Evolutionary conservation across 2,329 filamentous ascomycete species (phyloP).

Genomic region (Paecilomyces niveus): DNA sequence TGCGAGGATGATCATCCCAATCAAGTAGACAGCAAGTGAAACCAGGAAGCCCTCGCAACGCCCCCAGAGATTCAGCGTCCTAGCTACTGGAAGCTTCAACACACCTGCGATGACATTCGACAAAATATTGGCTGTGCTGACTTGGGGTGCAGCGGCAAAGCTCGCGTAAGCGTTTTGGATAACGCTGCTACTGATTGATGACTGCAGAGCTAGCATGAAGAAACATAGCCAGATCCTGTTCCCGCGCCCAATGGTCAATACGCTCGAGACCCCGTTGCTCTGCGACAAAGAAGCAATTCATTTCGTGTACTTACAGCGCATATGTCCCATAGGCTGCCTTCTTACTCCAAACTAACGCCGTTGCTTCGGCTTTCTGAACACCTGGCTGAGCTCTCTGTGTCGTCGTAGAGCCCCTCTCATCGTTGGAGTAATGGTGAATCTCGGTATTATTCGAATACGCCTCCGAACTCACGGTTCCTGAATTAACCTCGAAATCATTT

Average conservation of each 20-base stretch:
- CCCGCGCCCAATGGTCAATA: not conserved
- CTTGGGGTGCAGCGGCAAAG: slow-evolving; percentile 18
- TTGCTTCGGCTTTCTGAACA: slow-evolving; percentile 36
- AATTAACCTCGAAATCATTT: not conserved
- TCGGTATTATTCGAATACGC: not conserved
- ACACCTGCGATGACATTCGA: slow-evolving; percentile 44
- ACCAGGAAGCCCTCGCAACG: slow-evolving; percentile 48
- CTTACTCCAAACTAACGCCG: slow-evolving; percentile 35
- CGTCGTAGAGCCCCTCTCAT: not conserved
- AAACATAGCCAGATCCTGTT: slow-evolving; percentile 28
- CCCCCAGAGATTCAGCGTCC: slow-evolving; percentile 55
- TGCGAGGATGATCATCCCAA: slow-evolving; percentile 53
- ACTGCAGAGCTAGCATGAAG: slow-evolving; percentile 30
- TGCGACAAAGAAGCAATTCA: not conserved
- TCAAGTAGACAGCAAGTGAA: slow-evolving; percentile 35
- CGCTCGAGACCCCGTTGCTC: not conserved
- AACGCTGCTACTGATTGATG: slow-evolving; percentile 18
- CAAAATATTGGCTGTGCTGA: not conserved
- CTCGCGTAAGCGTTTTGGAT: slow-evolving; percentile 20
- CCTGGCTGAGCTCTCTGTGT: slow-evolving; percentile 16
- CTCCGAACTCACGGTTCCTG: not conserved
- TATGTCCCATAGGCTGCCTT: slow-evolving; percentile 25
- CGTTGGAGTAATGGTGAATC: not conserved
- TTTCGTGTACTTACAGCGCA: slow-evolving; percentile 19
- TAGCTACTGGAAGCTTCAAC: slow-evolving; percentile 51